Conservation (phyloP, 306 rosid genomes). For the Lagenaria siceraria region DNA sequence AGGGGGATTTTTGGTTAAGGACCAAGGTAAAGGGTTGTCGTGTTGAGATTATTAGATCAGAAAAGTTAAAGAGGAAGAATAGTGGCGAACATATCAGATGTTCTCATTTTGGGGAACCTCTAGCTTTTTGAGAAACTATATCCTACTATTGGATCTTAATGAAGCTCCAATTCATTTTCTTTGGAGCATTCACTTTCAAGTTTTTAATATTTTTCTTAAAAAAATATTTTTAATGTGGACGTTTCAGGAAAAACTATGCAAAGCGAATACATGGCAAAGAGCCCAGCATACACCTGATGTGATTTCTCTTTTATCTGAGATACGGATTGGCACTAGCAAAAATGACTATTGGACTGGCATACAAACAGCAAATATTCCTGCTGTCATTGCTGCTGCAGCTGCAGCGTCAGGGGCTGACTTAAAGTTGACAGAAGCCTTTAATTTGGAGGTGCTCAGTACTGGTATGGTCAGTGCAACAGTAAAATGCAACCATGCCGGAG, state of each 20-base stretch:
- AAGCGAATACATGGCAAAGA: conserved; percentile 91
- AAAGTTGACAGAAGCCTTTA: conserved; percentile 78
- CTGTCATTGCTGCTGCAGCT: conserved; percentile 95
- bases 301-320: conserved; percentile 86
- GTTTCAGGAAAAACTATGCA: conserved; percentile 80
- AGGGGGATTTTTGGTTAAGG: neutral
- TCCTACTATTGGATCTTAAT: neutral
- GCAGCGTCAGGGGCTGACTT: conserved; percentile 93
- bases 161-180: neutral
- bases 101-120: neutral
- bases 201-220: neutral
- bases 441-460: conserved; percentile 89
- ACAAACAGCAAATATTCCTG: conserved; percentile 84
- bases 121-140: neutral
- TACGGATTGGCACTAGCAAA: conserved; percentile 84
- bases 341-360: conserved; percentile 71
- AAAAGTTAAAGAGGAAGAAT: neutral
- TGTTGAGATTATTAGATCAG: neutral
- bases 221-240: conserved; percentile 2
- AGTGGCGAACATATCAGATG: neutral
- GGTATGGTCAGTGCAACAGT: conserved; percentile 81
- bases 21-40: neutral
- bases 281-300: conserved; percentile 86
- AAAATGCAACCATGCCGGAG: conserved; percentile 96
- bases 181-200: conserved; percentile 1